These are phyloP conservation scores for Trichaptum fuscoviolaceum DNA, from an alignment of 768 basidiomycete species.

Conservation along the genomic window DNA sequence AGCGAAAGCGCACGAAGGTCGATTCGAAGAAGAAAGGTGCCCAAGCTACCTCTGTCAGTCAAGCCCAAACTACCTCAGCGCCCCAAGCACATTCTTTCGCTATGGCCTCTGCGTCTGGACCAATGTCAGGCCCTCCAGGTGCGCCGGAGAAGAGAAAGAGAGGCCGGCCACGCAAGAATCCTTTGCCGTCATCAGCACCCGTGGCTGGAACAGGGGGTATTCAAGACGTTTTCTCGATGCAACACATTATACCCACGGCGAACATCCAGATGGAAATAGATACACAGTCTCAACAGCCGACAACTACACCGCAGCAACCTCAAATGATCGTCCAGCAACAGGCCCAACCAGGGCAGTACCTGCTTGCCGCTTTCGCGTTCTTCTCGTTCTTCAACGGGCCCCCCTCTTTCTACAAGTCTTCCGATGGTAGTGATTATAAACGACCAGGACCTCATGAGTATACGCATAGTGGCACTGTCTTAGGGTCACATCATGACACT, in stretches of 20 bases:
- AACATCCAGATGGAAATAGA: constrained; percentile 1
- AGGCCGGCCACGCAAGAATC: constrained; percentile 73
- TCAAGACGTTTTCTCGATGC: constrained; percentile 3
- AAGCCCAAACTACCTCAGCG: constrained; percentile 15
- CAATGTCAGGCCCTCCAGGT: constrained; percentile 19
- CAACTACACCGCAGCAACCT: constrained; percentile 13
- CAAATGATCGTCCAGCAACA: constrained; percentile 11
- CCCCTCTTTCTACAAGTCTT: constrained; percentile 34
- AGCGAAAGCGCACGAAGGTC: constrained; percentile 40
- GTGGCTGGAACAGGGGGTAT: constrained; percentile 2
- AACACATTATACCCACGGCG: constrained; percentile 5
- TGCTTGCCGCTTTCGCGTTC: constrained; percentile 76
- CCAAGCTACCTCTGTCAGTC: constrained; percentile 27
- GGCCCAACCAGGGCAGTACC: constrained; percentile 44
- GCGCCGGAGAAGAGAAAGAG: constrained; percentile 77
- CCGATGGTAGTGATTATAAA: constrained; percentile 17
- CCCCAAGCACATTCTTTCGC: neutral
- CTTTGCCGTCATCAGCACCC: constrained; percentile 34
- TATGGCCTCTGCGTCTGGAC: constrained; percentile 21
- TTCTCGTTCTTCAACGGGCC: constrained; percentile 86
- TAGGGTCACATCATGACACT: constrained; percentile 18
- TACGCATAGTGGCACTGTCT: constrained; percentile 54
- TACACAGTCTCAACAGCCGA: constrained; percentile 14
- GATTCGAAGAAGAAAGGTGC: constrained; percentile 38
- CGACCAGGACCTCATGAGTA: constrained; percentile 28